A percentile compares a stretch with the other conserved stretches of the same genome.
Conservation (phyloP, 2,329 filamentous ascomycete species). For the Apiospora kogelbergensis region DNA sequence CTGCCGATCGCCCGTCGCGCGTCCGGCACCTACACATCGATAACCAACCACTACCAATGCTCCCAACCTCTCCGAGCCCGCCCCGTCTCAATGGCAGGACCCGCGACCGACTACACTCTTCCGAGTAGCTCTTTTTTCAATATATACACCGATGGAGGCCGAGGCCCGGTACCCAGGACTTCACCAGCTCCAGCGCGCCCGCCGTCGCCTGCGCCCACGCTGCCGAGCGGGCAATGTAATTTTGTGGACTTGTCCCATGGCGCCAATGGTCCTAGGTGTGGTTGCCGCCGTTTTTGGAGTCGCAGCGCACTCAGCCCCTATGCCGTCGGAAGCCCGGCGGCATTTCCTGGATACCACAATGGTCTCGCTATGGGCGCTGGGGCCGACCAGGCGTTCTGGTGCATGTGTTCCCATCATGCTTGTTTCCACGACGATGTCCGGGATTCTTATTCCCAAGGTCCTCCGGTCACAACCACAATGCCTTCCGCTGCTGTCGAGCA, state of each 20-base stretch:
- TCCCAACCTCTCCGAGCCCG: constrained; percentile 30
- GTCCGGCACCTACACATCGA: constrained; percentile 20
- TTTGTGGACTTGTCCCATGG: constrained; percentile 55
- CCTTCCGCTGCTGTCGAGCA: constrained; percentile 36
- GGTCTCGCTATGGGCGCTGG: constrained; percentile 17
- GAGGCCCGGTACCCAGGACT: constrained; percentile 27
- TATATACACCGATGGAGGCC: constrained; percentile 50
- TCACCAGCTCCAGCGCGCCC: constrained; percentile 24
- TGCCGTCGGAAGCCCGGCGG: constrained; percentile 27
- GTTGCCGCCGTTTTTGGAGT: constrained; percentile 62
- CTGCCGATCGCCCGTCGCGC: constrained; percentile 11
- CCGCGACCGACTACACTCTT: constrained; percentile 46
- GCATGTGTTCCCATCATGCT: constrained; percentile 64
- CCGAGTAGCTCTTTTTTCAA: constrained; percentile 51
- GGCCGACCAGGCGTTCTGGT: constrained; percentile 48
- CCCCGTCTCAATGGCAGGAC: constrained; percentile 50
- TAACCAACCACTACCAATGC: constrained; percentile 25
- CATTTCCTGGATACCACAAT: constrained; percentile 23
- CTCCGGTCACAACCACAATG: constrained; percentile 19
- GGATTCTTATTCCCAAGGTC: constrained; percentile 18
- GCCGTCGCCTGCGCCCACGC: constrained; percentile 26
- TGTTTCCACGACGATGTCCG: constrained; percentile 57
- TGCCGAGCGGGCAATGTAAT: constrained; percentile 57
- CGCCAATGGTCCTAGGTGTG: constrained; percentile 53
- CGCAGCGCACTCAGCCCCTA: constrained; percentile 35